These are phyloP conservation scores for Clitocybe nebularis DNA, from an alignment of 1,284 basidiomycete species.

Conservation along the genomic window DNA sequence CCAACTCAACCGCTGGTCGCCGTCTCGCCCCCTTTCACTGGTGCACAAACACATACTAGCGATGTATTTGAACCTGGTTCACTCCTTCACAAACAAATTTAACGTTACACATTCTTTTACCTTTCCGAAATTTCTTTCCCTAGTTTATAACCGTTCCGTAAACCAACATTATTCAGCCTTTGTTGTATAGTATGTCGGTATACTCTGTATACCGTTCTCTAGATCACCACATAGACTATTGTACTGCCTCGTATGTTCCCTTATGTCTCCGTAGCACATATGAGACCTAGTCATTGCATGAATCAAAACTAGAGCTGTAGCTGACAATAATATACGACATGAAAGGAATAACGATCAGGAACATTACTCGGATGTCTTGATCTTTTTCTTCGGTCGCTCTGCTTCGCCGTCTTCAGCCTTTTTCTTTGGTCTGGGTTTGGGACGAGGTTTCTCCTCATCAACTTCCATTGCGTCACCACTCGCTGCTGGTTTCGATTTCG, in stretches of 20 bases:
- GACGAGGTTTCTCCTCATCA: constrained; percentile 26
- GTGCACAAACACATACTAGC: constrained; percentile 18
- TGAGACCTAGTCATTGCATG: too few relatives aligned
- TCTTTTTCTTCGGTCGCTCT: constrained; percentile 70
- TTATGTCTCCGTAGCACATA: neutral
- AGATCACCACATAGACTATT: constrained; percentile 12
- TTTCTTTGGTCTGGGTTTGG: constrained; percentile 43
- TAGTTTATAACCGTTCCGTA: constrained; percentile 6
- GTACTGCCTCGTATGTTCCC: constrained; percentile 8
- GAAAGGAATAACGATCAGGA: constrained; percentile 10
- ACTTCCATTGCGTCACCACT: constrained; percentile 19
- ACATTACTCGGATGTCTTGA: constrained; percentile 42
- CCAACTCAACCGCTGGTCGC: constrained; percentile 39
- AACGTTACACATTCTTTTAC: constrained; percentile 11
- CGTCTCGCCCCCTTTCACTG: constrained; percentile 26
- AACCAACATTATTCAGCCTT: too few relatives aligned
- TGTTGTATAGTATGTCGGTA: too few relatives aligned
- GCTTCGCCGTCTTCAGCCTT: constrained; percentile 42
- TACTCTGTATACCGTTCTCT: constrained; percentile 6
- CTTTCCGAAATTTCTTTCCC: constrained; percentile 9
- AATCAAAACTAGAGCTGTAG: too few relatives aligned
- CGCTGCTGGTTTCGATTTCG: constrained; percentile 35
- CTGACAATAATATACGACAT: constrained; percentile 6
- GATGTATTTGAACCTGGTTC: constrained; percentile 66
- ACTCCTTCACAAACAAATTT: constrained; percentile 49